Base-by-base conservation (phyloP, 2,329 filamentous ascomycete genomes). In the Claviceps citrina region DNA sequence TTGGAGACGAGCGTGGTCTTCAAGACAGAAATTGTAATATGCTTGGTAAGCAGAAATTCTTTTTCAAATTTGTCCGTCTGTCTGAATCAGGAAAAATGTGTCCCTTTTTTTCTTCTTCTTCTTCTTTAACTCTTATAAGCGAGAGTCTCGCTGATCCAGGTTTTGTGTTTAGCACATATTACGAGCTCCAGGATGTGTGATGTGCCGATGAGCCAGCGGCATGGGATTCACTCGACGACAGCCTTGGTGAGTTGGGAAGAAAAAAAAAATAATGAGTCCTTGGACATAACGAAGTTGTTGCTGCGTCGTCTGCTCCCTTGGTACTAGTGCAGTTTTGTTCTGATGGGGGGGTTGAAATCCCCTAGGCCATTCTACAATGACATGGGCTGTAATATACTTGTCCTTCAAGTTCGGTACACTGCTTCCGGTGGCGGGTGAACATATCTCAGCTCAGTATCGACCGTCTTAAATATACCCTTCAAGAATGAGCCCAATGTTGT, bases 1-100 rank as follows among this genome's bases (percentile, higher is more conserved):
- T 80, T 37, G 74, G 68, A 2, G 62, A 69, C 28, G 60, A 67
- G 35, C 63, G 72, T 30, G 70, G 70, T 2, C 46, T 66, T 3
- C 70, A 74, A 42, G 64, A 65, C 41, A 57, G 58, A n/a, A 63
- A 61, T 32, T 66, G 67, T 9, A 62, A 63, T 27, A 61, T 70
- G 49, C 46, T 71, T 13, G 60, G 67, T 69, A 55, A 47, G 30
- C 16, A 13, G 16, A n/a, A n/a, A 19, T 4, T 30, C 15, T 13
- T n/a, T 30, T 15, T 1, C 5, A 5, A 31, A 31, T 1, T 3
- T 3, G 16, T 12, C 30, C 19, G 15, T 12, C 7, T 4, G 10
- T n/a, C n/a, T n/a, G n/a, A n/a, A n/a, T n/a, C n/a, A n/a, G n/a
- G n/a, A n/a, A n/a, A n/a, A n/a, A n/a, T n/a, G n/a, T n/a, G n/a